These are phyloP conservation scores for Zygosaccharomyces sapae DNA, from an alignment of 1,139 yeast genomes.

Conservation along the genomic window DNA sequence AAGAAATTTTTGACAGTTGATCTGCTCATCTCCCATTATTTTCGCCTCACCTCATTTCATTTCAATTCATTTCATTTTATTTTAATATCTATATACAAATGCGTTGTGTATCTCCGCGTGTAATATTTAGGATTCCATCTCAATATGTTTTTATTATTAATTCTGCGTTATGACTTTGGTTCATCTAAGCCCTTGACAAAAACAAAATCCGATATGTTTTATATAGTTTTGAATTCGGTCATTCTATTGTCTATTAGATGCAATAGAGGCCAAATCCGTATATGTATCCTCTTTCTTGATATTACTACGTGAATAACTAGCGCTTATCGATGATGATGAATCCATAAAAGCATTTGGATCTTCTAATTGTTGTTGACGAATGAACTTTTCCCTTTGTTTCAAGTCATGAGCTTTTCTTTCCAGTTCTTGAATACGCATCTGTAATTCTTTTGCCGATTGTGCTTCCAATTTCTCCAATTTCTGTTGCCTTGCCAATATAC, in stretches of 20 bases:
- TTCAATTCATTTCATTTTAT: conserved; percentile 5
- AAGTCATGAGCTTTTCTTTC: conserved; percentile 72
- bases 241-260: conserved; percentile 28
- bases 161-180: neutral
- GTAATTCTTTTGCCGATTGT: conserved; percentile 68
- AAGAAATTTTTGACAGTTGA: conserved; percentile 7
- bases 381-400: conserved; percentile 57
- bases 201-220: neutral
- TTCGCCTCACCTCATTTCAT: conserved; percentile 2
- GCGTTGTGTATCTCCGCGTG: conserved; percentile 9
- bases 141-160: neutral
- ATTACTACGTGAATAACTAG: conserved; percentile 18
- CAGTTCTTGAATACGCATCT: conserved; percentile 64
- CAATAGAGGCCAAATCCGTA: conserved; percentile 51
- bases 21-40: neutral
- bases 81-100: conserved; percentile 8
- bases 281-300: conserved; percentile 51
- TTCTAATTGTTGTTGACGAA: conserved; percentile 33
- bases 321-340: conserved; percentile 15
- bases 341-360: conserved; percentile 14
- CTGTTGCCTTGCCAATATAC: conserved; percentile 68
- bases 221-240: neutral
- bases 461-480: conserved; percentile 75
- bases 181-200: neutral
- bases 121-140: conserved; percentile 12